Percentiles rank a stretch among this genome's conserved stretches.
These are phyloP conservation scores for Erodium maritimum DNA, from an alignment of 345 rosid species.

Conservation along the genomic window DNA sequence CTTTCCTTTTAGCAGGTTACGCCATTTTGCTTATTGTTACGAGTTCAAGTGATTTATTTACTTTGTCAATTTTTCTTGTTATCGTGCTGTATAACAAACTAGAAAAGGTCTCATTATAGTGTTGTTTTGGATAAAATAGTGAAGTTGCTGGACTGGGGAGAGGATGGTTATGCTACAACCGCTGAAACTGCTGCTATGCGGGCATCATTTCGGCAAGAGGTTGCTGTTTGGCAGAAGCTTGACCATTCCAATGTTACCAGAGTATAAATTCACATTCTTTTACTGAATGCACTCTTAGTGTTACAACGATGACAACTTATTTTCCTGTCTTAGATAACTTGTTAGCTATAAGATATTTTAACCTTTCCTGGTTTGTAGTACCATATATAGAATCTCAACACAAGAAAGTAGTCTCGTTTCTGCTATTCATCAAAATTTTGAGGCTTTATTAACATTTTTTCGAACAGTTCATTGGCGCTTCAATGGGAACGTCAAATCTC, in stretches of 20 bases:
- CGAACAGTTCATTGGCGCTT: conserved; percentile 80
- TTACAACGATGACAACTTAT: not conserved
- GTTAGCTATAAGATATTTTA: too few relatives aligned
- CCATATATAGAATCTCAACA: not conserved
- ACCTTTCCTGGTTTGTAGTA: not conserved
- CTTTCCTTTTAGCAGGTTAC: too few relatives aligned
- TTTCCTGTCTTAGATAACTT: not conserved
- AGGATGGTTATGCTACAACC: conserved; percentile 45
- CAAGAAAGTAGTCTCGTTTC: not conserved
- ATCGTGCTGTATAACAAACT: not conserved
- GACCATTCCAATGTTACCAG: conserved; percentile 84
- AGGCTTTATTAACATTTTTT: not conserved
- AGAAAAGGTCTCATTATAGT: conserved; percentile 3
- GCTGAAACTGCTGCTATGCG: conserved; percentile 72
- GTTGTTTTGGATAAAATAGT: conserved; percentile 30
- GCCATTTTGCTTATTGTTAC: too few relatives aligned
- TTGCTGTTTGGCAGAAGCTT: conserved; percentile 95
- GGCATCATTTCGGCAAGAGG: conserved; percentile 76
- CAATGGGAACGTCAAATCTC: conserved; percentile 83
- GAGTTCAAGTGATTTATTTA: too few relatives aligned
- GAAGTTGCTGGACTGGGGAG: conserved; percentile 89
- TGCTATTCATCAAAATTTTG: not conserved
- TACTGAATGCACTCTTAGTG: not conserved
- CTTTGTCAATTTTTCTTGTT: too few relatives aligned
- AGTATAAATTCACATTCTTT: conserved; percentile 24